Evolutionary conservation across 495 filamentous ascomycete species (phyloP).

Genomic region (Lepidopterella palustris): DNA sequence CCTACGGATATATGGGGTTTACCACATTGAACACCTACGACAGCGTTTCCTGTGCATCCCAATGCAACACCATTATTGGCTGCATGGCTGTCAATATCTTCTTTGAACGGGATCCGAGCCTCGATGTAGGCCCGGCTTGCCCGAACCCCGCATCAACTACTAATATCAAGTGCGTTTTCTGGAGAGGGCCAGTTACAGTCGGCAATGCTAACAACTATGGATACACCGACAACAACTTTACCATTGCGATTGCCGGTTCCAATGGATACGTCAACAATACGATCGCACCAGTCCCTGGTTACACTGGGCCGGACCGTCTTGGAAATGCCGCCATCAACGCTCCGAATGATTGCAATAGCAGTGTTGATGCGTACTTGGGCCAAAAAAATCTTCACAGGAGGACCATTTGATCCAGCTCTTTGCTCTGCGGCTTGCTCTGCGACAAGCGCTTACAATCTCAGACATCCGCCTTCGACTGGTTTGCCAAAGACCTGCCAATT

Average conservation of each 20-base stretch:
- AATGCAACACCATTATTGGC: constrained; percentile 9
- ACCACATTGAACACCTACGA: constrained; percentile 7
- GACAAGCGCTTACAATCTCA: not conserved
- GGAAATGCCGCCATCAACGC: not conserved
- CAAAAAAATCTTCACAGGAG: not conserved
- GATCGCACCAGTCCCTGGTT: not conserved
- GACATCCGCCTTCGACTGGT: not conserved
- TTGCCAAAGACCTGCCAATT: not conserved
- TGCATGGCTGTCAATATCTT: constrained; percentile 23
- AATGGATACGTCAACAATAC: constrained; percentile 10
- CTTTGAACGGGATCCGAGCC: constrained; percentile 14
- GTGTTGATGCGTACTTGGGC: not conserved
- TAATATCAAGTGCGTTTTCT: constrained; percentile 13
- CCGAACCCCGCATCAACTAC: constrained; percentile 9
- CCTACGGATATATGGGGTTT: constrained; percentile 4
- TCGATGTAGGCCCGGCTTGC: not conserved
- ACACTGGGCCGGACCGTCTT: not conserved
- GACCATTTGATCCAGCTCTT: not conserved
- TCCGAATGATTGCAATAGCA: not conserved
- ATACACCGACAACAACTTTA: constrained; percentile 2
- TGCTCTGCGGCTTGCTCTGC: not conserved
- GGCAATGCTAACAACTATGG: constrained; percentile 8
- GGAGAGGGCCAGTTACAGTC: not conserved
- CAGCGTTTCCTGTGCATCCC: constrained; percentile 5
- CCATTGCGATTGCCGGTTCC: constrained; percentile 9